Conservation (phyloP, 2,329 filamentous ascomycete species). For the Sarocladium kiliense region DNA sequence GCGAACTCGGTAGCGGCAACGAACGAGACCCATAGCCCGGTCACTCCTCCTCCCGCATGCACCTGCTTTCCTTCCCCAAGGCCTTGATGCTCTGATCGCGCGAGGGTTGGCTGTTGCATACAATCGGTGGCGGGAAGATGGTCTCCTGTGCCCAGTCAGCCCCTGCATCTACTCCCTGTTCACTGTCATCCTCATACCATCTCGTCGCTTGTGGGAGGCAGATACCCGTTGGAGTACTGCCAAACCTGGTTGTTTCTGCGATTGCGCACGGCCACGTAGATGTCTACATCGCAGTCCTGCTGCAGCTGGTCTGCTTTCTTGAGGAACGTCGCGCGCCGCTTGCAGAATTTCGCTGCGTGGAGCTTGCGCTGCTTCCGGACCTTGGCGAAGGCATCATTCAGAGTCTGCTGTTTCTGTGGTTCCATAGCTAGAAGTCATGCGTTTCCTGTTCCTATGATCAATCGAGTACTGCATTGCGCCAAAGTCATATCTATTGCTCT, state of each 20-base stretch:
- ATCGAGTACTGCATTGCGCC: background rate
- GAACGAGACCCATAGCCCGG: background rate
- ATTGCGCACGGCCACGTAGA: background rate
- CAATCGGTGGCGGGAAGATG: background rate
- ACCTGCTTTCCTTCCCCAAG: background rate
- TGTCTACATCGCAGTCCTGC: background rate
- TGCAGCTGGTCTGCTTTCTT: background rate
- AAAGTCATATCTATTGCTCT: background rate
- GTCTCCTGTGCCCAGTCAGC: background rate
- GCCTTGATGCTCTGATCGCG: background rate
- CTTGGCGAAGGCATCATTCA: background rate
- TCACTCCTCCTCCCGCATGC: background rate
- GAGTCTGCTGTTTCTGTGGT: background rate
- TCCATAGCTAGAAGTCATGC: background rate
- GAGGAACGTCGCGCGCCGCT: background rate
- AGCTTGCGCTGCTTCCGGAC: background rate
- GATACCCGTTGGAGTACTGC: background rate
- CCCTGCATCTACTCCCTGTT: too few species aligned
- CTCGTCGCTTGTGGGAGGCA: background rate
- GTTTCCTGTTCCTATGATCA: too few species aligned
- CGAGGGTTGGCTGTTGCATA: background rate
- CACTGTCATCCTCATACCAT: background rate
- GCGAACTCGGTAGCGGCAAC: too few species aligned
- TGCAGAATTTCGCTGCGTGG: background rate
- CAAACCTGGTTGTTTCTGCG: background rate